These are phyloP conservation scores for Aspergillus nanangensis DNA, from an alignment of 495 filamentous ascomycete species.

Conservation along the genomic window DNA sequence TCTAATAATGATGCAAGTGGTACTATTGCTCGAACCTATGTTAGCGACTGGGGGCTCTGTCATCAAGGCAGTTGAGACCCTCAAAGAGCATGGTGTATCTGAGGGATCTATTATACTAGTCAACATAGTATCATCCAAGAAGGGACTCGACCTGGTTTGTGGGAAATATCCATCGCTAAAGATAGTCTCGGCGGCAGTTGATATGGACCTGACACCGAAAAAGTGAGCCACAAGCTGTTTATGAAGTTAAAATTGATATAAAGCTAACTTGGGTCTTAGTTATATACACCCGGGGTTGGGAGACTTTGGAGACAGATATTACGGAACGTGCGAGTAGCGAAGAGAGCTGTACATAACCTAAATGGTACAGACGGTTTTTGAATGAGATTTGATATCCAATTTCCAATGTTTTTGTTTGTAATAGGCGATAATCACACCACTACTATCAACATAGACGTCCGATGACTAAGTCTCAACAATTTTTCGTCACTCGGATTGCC, in stretches of 20 bases:
- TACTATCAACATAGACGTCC: too few relatives aligned
- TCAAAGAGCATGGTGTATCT: conserved; percentile 7
- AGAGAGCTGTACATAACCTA: background rate
- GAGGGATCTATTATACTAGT: conserved; percentile 18
- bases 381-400: too few relatives aligned
- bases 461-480: too few relatives aligned
- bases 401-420: too few relatives aligned
- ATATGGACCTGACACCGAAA: conserved; percentile 9
- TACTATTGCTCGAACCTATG: conserved; percentile 21
- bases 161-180: conserved; percentile 8
- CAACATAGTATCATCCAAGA: conserved; percentile 13
- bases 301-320: conserved; percentile 20
- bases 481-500: too few relatives aligned
- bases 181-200: conserved; percentile 17
- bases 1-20: background rate
- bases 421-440: too few relatives aligned
- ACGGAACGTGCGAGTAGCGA: conserved; percentile 11
- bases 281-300: conserved; percentile 18
- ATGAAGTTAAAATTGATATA: background rate
- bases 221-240: conserved; percentile 17
- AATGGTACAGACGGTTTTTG: background rate
- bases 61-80: conserved; percentile 12
- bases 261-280: conserved; percentile 4
- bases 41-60: conserved; percentile 19
- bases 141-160: conserved; percentile 11